These are phyloP conservation scores for Termitomyces sp. DNA, from an alignment of 768 basidiomycete species.

Conservation along the genomic window DNA sequence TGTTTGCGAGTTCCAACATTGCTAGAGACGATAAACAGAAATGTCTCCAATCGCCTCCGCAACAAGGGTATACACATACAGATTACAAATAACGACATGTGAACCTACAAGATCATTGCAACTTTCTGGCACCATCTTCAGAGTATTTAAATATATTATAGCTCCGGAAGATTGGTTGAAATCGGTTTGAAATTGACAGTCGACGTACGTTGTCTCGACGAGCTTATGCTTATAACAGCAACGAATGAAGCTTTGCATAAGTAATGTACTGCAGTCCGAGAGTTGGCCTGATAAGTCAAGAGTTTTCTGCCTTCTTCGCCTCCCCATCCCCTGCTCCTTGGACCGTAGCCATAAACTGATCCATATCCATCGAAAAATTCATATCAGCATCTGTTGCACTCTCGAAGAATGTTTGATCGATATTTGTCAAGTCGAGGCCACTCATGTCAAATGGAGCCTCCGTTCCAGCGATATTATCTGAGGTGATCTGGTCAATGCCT, in stretches of 20 bases:
- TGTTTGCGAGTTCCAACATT: not conserved
- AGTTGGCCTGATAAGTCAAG: slow-evolving; percentile 1
- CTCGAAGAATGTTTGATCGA: slow-evolving; percentile 42
- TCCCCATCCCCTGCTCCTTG: slow-evolving; percentile 19
- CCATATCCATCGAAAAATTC: slow-evolving; percentile 50
- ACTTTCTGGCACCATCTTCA: too few relatives aligned
- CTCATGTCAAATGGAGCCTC: slow-evolving; percentile 45
- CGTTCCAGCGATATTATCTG: slow-evolving; percentile 17
- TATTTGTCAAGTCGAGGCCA: slow-evolving; percentile 41
- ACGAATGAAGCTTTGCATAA: not conserved
- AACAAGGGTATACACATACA: not conserved
- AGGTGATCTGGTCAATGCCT: slow-evolving; percentile 21
- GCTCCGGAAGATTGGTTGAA: not conserved
- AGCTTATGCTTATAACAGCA: not conserved
- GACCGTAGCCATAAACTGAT: slow-evolving; percentile 46
- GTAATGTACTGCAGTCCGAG: not conserved
- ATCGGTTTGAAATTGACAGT: not conserved
- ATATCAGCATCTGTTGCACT: slow-evolving; percentile 36
- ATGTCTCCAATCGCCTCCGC: not conserved
- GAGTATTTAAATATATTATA: too few relatives aligned
- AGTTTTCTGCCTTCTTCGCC: slow-evolving; percentile 1
- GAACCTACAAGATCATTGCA: too few relatives aligned
- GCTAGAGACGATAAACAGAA: not conserved
- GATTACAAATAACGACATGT: too few relatives aligned
- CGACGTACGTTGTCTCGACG: not conserved